A percentile compares a stretch with the other conserved stretches of the same genome.
Evolutionary conservation across 345 rosid genomes (phyloP).

Genomic region (Gossypium bickii): DNA sequence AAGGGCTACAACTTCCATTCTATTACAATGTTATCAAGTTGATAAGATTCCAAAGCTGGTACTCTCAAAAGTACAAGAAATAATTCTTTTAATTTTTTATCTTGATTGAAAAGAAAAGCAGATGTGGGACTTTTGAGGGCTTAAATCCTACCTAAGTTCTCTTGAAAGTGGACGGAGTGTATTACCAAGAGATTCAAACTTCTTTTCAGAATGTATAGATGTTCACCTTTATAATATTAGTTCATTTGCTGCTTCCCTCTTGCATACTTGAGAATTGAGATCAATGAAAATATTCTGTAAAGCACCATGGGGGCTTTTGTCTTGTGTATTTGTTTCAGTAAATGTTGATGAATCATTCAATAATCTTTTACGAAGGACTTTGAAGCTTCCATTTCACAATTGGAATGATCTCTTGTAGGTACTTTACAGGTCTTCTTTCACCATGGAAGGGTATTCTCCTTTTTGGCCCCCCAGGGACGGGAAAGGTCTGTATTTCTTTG

Average conservation of each 20-base stretch:
- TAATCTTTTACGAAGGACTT: not conserved
- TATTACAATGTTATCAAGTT: not conserved
- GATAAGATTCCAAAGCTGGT: not conserved
- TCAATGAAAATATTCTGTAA: not conserved
- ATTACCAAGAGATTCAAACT: not conserved
- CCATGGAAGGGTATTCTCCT: slow-evolving; percentile 99
- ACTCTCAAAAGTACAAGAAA: not conserved
- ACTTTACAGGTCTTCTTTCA: slow-evolving; percentile 88
- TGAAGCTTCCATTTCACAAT: slow-evolving; percentile 1
- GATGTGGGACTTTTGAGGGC: not conserved
- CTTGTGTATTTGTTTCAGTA: not conserved
- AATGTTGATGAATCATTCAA: not conserved
- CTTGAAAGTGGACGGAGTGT: not conserved
- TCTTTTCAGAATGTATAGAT: not conserved
- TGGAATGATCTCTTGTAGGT: slow-evolving; percentile 39
- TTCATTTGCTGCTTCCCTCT: not conserved
- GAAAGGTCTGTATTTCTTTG: slow-evolving; percentile 57
- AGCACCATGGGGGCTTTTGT: not conserved
- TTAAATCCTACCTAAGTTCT: not conserved
- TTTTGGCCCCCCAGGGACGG: slow-evolving; percentile 98
- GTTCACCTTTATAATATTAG: not conserved
- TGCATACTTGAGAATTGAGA: not conserved
- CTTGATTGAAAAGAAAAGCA: not conserved
- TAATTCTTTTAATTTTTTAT: not conserved
- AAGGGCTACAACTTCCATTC: not conserved